These are phyloP conservation scores for Scedosporium dehoogii DNA, from an alignment of 2,329 filamentous ascomycete species.

Conservation along the genomic window DNA sequence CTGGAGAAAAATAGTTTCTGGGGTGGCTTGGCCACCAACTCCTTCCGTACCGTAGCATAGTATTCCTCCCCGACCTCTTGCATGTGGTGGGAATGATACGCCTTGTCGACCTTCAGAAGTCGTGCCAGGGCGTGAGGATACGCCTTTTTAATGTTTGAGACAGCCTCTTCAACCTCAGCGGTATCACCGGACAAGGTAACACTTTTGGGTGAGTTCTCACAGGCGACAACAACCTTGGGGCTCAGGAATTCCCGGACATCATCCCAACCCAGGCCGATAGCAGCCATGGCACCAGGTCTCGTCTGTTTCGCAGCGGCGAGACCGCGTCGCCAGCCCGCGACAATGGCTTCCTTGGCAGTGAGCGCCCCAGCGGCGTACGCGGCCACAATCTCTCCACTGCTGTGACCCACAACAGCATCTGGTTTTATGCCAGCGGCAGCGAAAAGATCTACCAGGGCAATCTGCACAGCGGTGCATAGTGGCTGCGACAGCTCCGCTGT, in stretches of 20 bases:
- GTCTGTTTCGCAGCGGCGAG: constrained; percentile 8
- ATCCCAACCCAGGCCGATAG: constrained; percentile 9
- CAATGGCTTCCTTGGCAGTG: constrained; percentile 16
- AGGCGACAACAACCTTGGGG: constrained; percentile 21
- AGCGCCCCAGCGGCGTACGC: constrained; percentile 27
- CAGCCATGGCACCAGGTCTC: constrained; percentile 19
- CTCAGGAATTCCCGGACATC: neutral
- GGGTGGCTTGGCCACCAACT: neutral
- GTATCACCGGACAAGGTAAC: constrained; percentile 25
- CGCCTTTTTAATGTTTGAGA: constrained; percentile 3
- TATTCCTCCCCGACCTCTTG: neutral
- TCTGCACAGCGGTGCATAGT: constrained; percentile 34
- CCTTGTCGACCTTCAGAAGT: constrained; percentile 25
- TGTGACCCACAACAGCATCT: constrained; percentile 31
- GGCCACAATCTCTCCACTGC: constrained; percentile 37
- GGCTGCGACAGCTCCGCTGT: constrained; percentile 30
- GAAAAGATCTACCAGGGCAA: constrained; percentile 34
- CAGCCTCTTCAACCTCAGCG: constrained; percentile 13
- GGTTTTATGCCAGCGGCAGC: constrained; percentile 30
- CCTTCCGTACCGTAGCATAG: neutral
- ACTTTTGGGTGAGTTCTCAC: constrained; percentile 24
- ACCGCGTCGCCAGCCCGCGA: constrained; percentile 22
- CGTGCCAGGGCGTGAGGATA: constrained; percentile 21
- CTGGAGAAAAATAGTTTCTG: neutral
- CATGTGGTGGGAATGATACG: constrained; percentile 27